Base-by-base conservation (phyloP, 2,329 filamentous ascomycete species). In the Claviceps africana region DNA sequence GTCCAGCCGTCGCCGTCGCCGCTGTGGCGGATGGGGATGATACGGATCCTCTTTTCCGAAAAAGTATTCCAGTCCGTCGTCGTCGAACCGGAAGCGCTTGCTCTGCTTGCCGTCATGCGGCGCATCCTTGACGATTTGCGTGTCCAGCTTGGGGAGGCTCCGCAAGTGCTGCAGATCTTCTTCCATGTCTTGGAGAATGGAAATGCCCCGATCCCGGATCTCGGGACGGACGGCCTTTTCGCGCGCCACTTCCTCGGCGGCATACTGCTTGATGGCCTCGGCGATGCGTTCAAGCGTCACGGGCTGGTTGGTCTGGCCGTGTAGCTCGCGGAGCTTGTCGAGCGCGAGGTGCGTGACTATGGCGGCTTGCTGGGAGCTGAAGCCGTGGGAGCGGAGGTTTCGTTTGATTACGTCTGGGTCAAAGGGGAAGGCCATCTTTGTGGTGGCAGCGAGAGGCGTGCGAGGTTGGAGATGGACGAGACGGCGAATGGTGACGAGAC, bases 21-120 rank as follows among this genome's bases (percentile, higher is more conserved):
- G 44, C 5, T 8, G 17, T 25, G n/a, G 17, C n/a, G 11, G 28
- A 4, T 28, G 25, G 0, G 1, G 15, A n/a, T 50, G 47, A 35
- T 68, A 68, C 1, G 66, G 66, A 33, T 66, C 59, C 2, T 55
- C 48, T 8, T 59, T 59, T 2, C 58, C 52, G 48, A 70, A 69
- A 52, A 60, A 62, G 13, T 60, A 55, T 7, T 60, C 51, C 3
- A 65, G 47, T 5, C 58, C 61, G 13, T 57, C 56, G 6, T 62
- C 52, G 13, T 56, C 57, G 31, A 70, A 66, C 31, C 60, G 60
- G 56, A 64, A 63, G 15, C 59, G 59, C 51, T 64, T 62, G 11
- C n/a, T 48, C 4, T 19, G 52, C 7, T 53, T 49, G 19, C 59
- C 61, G 35, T 54, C 45, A 7, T 51, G 30, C 8, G 53, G 30